Conservation (phyloP, 1,284 basidiomycete species). For the Trichosporon coremiiforme region DNA sequence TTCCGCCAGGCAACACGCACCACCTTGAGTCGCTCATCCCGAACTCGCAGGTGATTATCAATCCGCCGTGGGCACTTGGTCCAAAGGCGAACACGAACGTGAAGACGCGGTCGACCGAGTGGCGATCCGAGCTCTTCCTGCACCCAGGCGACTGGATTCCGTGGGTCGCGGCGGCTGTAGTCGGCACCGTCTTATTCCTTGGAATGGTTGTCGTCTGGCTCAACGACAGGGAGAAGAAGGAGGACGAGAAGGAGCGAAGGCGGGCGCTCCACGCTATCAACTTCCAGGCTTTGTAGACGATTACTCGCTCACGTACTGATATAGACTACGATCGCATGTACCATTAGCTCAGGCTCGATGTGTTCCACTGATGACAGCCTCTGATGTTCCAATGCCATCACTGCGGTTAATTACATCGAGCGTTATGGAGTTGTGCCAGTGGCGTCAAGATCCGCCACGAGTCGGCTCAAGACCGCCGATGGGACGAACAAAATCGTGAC, state of each 20-base stretch:
- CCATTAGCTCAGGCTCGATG: not conserved
- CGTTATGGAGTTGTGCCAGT: too few relatives aligned
- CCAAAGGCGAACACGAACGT: constrained; percentile 26
- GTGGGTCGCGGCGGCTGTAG: constrained; percentile 86
- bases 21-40: constrained; percentile 96
- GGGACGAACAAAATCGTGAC: too few relatives aligned
- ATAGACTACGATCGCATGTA: constrained; percentile 15
- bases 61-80: constrained; percentile 63
- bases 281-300: constrained; percentile 78
- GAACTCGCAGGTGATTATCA: constrained; percentile 95
- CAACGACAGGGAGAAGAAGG: constrained; percentile 90
- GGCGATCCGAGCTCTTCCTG: constrained; percentile 89
- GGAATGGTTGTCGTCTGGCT: constrained; percentile 81
- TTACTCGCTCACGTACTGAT: not conserved
- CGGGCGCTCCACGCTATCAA: constrained; percentile 91
- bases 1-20: constrained; percentile 68
- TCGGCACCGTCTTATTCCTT: constrained; percentile 72
- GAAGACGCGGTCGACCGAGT: constrained; percentile 57
- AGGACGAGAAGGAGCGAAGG: constrained; percentile 87
- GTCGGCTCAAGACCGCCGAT: too few relatives aligned
- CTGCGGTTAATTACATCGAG: too few relatives aligned
- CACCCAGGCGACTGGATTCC: constrained; percentile 97
- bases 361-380: not conserved
- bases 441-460: too few relatives aligned
- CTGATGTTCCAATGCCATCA: too few relatives aligned